Conservation (phyloP, 768 basidiomycete genomes). For the Tephrocybe rancida region DNA sequence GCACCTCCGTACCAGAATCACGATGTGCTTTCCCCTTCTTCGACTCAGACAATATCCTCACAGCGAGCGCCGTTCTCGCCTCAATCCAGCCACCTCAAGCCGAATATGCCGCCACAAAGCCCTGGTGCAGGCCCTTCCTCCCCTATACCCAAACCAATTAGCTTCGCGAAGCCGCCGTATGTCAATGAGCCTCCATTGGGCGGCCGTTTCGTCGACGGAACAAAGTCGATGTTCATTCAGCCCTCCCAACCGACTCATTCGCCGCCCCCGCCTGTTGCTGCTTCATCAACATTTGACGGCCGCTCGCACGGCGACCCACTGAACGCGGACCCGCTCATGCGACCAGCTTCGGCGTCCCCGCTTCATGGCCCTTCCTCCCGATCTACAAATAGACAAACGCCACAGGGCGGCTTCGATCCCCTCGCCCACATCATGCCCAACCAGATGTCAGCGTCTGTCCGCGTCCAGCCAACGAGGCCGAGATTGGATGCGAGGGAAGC, state of each 20-base stretch:
- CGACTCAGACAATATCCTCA: slow-evolving; percentile 27
- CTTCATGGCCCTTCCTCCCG: slow-evolving; percentile 22
- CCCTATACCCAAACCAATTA: slow-evolving; percentile 31
- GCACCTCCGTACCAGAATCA: slow-evolving; percentile 25
- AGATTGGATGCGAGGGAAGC: slow-evolving; percentile 84
- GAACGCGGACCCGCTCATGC: slow-evolving; percentile 33
- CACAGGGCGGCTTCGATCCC: slow-evolving; percentile 53
- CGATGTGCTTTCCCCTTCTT: slow-evolving; percentile 30
- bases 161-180: slow-evolving; percentile 28
- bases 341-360: slow-evolving; percentile 32
- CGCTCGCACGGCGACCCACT: slow-evolving; percentile 30
- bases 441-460: slow-evolving; percentile 74
- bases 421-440: slow-evolving; percentile 62
- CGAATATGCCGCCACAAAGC: slow-evolving; percentile 42
- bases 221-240: slow-evolving; percentile 80
- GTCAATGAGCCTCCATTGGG: slow-evolving; percentile 55
- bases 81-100: slow-evolving; percentile 14
- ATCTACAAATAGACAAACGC: slow-evolving; percentile 22
- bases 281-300: slow-evolving; percentile 35
- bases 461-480: slow-evolving; percentile 69
- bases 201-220: slow-evolving; percentile 71
- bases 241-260: slow-evolving; percentile 41
- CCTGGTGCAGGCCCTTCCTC: slow-evolving; percentile 61
- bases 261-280: slow-evolving; percentile 33
- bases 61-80: slow-evolving; percentile 21